Evolutionary conservation across 2,329 filamentous ascomycete genomes (phyloP), one percentile per base, ranked within the genome.

Genomic region (Drechmeria coniospora): DNA sequence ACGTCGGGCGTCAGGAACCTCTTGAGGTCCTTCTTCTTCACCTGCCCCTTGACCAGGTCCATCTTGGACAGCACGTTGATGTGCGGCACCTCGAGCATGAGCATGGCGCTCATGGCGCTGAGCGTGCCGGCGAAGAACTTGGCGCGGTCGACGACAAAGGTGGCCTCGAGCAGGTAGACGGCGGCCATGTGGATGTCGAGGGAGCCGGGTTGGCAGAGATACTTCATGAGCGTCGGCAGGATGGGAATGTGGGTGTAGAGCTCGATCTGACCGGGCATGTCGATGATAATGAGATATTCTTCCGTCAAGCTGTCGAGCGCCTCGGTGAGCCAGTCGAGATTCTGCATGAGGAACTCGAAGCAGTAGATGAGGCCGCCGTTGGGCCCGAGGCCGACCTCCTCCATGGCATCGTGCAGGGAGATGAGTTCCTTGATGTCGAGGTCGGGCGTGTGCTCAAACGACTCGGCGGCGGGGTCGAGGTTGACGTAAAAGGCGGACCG

Each of bases 251-350:
- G 90, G 3, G 87, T 95, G 59, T 95, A 98, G 10, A 98, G 72
- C 58, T 98, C 90, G 53, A 98, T 95, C 60, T 98, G 90, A 32
- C 90, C 90, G 0, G 90, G 90, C 80, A 95, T 94, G 57, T 98
- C 90, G 57, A 98, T 84, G 37, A 98, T 80, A 53, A 95, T 92
- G 36, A 98, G 69, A 53, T 93, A 94, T 45, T 95, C 90, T 44
- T 98, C 90, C 8, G 82, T 87, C 31, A 92, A 63, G 23, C 74
- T 69, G 43, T 92, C 83, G 31, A 94, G 72, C 12, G 79, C 74
- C 36, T 92, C 79, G 25, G 79, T 81, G 27, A 94, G 61, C 56
- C 90, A 94, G 56, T 93, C 84, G 36, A 93, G 74, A 49, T 94
- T 93, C 51, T 93, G 81, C 50, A 93, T 74, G 25, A 94, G 70